Percentiles rank a stretch among this genome's conserved stretches.
These are phyloP conservation scores for Arctium lappa DNA, from an alignment of 129 eudicot species.

Conservation along the genomic window DNA sequence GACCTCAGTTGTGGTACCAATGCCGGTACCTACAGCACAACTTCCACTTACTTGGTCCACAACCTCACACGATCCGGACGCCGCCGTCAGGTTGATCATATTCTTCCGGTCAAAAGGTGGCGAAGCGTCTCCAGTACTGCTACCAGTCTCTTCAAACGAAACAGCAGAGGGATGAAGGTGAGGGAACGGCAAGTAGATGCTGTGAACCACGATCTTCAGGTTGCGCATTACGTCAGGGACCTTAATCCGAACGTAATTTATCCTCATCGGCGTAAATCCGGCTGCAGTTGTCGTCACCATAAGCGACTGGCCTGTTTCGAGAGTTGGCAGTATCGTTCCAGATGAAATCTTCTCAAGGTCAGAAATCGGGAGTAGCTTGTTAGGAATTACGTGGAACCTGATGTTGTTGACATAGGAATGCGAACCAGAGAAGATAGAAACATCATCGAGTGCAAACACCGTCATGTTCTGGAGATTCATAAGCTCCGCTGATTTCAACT, in stretches of 20 bases:
- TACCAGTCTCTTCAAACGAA: conserved; percentile 16
- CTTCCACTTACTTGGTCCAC: conserved; percentile 24
- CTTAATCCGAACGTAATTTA: conserved; percentile 57
- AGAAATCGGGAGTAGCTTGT: conserved; percentile 36
- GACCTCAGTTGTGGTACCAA: conserved; percentile 18
- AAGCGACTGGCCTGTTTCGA: conserved; percentile 52
- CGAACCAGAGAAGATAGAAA: conserved; percentile 54
- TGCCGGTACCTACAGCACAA: conserved; percentile 11
- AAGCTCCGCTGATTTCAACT: conserved; percentile 57
- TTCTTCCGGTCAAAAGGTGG: conserved; percentile 23
- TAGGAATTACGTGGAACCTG: conserved; percentile 69
- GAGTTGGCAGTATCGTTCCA: conserved; percentile 53
- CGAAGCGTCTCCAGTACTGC: conserved; percentile 12
- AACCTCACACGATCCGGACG: conserved; percentile 20
- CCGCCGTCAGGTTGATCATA: conserved; percentile 2
- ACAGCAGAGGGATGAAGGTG: conserved; percentile 39
- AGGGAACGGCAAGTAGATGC: conserved; percentile 59
- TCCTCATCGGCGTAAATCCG: conserved; percentile 60
- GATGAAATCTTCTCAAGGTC: conserved; percentile 48
- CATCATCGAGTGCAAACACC: conserved; percentile 66
- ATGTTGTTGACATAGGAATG: conserved; percentile 55
- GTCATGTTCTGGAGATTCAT: conserved; percentile 51
- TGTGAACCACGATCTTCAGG: conserved; percentile 67
- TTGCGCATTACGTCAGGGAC: conserved; percentile 58
- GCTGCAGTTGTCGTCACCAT: conserved; percentile 60